Percentiles rank a stretch among this genome's conserved stretches.
Conservation (phyloP, 2,329 filamentous ascomycete species). For the Chalaropsis thielavioides region DNA sequence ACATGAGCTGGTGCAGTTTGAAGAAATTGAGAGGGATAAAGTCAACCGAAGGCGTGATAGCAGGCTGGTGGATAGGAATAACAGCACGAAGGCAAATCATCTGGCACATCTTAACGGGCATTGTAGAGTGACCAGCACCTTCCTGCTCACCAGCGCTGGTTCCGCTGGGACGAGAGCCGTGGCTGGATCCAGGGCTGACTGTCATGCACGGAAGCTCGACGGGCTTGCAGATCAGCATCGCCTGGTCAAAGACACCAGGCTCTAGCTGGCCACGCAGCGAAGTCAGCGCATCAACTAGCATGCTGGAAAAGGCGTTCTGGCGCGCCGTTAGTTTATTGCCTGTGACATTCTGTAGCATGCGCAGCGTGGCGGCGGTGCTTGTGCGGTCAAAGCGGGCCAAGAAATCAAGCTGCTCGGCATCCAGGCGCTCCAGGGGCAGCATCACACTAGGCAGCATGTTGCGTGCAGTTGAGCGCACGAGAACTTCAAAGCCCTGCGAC, state of each 20-base stretch:
- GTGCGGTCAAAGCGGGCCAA: slow-evolving; percentile 36
- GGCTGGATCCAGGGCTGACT: not conserved
- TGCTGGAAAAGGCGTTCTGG: slow-evolving; percentile 32
- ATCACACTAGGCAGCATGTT: slow-evolving; percentile 47
- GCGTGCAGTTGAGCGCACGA: slow-evolving; percentile 41
- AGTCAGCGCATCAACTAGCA: slow-evolving; percentile 32
- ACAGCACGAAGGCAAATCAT: slow-evolving; percentile 46
- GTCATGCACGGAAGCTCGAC: slow-evolving; percentile 30
- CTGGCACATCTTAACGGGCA: slow-evolving; percentile 13
- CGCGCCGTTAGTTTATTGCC: slow-evolving; percentile 27
- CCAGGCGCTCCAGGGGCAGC: slow-evolving; percentile 38
- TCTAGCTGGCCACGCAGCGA: slow-evolving; percentile 30
- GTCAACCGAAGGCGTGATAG: slow-evolving; percentile 37
- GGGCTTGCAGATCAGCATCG: slow-evolving; percentile 30
- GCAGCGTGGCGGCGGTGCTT: slow-evolving; percentile 28
- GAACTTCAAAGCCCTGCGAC: slow-evolving; percentile 45
- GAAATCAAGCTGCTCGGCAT: slow-evolving; percentile 41
- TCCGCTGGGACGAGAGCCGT: not conserved
- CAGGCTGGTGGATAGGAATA: slow-evolving; percentile 39
- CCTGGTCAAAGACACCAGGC: slow-evolving; percentile 33
- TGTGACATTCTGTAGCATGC: slow-evolving; percentile 25
- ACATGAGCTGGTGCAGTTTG: slow-evolving; percentile 49
- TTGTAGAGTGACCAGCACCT: not conserved
- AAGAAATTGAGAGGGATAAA: slow-evolving; percentile 52
- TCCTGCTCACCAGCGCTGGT: not conserved